Evolutionary conservation across 2,329 filamentous ascomycete species (phyloP).

Genomic region (Colletotrichum sansevieriae): DNA sequence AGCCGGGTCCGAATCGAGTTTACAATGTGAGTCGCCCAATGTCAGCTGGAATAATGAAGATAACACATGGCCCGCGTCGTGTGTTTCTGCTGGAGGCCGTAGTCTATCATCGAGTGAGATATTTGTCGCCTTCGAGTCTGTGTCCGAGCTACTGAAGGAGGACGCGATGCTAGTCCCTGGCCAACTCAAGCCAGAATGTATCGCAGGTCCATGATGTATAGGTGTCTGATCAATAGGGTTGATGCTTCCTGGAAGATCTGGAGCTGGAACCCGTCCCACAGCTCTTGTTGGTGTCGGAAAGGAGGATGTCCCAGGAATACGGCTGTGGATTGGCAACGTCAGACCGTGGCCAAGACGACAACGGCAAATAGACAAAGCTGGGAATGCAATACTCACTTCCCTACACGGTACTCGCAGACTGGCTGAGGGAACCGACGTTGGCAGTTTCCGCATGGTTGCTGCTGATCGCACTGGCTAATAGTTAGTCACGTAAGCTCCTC

Average conservation of each 20-base stretch:
- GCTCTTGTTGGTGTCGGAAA: slow-evolving; percentile 28
- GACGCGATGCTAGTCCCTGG: neutral
- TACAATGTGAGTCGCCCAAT: slow-evolving; percentile 29
- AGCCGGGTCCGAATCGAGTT: slow-evolving; percentile 46
- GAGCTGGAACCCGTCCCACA: slow-evolving; percentile 13
- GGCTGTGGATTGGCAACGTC: slow-evolving; percentile 12
- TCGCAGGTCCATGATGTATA: slow-evolving; percentile 5
- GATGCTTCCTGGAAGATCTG: slow-evolving; percentile 37
- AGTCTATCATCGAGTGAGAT: neutral
- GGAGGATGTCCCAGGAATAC: slow-evolving; percentile 35
- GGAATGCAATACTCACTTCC: slow-evolving; percentile 44
- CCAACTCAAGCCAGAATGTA: slow-evolving; percentile 2
- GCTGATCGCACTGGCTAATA: slow-evolving; percentile 63
- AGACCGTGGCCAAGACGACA: neutral
- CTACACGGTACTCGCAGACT: slow-evolving; percentile 60
- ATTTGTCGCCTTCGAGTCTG: neutral
- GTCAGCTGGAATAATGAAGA: neutral
- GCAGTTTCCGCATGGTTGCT: slow-evolving; percentile 67
- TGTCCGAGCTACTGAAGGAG: neutral
- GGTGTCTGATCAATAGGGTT: slow-evolving; percentile 42
- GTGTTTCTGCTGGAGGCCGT: neutral
- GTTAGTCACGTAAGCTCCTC: slow-evolving; percentile 22
- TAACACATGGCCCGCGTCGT: neutral
- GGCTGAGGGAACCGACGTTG: slow-evolving; percentile 65
- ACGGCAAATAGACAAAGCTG: neutral